Evolutionary conservation across 202 grass and related monocot species (phyloP).

Genomic region (Brachypodium distachyon): DNA sequence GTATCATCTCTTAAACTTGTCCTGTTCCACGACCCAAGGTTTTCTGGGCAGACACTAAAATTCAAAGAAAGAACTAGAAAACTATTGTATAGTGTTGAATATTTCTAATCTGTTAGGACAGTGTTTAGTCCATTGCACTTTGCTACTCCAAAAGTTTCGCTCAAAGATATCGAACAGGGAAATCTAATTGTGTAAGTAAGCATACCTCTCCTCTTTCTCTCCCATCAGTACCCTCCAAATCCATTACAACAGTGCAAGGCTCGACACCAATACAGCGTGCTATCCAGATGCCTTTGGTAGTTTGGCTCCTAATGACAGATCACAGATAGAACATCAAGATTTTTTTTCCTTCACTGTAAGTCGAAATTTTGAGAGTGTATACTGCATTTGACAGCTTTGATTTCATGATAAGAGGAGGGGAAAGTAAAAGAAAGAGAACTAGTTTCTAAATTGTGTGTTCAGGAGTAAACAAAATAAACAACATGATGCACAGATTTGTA

Average conservation of each 20-base stretch:
- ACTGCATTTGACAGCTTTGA: background rate
- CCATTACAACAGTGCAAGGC: conserved; percentile 76
- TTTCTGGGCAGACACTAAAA: background rate
- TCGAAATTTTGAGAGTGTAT: background rate
- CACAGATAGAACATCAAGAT: background rate
- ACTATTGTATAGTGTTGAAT: background rate
- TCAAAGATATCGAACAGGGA: background rate
- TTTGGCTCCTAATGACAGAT: conserved; percentile 66
- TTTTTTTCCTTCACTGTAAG: background rate
- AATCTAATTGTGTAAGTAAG: background rate
- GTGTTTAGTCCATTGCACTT: background rate
- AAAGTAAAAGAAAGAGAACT: background rate
- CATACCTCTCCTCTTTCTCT: conserved; percentile 87
- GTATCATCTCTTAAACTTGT: background rate
- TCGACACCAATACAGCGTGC: conserved; percentile 60
- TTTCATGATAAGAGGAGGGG: background rate
- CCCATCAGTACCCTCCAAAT: conserved; percentile 87
- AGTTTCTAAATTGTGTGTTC: background rate
- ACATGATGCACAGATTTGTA: background rate
- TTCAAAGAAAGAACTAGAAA: background rate
- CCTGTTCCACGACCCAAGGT: background rate
- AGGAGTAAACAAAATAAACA: background rate
- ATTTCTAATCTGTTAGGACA: background rate
- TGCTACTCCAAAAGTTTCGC: background rate
- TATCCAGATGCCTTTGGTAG: conserved; percentile 92